Conservation (phyloP, 2,329 filamentous ascomycete species). For the Pseudogymnoascus sp. region DNA sequence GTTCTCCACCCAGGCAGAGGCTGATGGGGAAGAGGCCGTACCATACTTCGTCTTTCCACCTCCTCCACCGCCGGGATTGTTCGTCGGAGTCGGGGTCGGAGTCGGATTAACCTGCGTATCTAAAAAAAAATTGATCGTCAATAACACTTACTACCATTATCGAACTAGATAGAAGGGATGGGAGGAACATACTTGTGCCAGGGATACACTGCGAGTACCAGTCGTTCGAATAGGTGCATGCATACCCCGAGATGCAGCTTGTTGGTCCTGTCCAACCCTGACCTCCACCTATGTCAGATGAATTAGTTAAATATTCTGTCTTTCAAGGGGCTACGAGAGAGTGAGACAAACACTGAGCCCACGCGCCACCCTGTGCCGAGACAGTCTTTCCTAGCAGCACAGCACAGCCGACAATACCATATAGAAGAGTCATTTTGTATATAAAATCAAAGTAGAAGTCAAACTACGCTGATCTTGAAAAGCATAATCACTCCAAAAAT, state of each 20-base stretch:
- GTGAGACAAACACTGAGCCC: neutral
- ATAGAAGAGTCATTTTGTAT: neutral
- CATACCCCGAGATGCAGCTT: conserved; percentile 27
- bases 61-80: neutral
- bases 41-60: conserved; percentile 8
- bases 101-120: neutral
- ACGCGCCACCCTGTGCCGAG: neutral
- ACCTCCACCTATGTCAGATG: conserved; percentile 21
- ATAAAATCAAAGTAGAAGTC: neutral
- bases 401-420: neutral
- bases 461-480: neutral
- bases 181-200: conserved; percentile 15
- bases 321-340: neutral
- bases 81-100: neutral
- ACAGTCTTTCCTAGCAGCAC: neutral
- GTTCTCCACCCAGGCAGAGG: neutral
- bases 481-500: neutral
- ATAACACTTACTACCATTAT: neutral
- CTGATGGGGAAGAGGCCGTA: neutral
- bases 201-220: conserved; percentile 30
- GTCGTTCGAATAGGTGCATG: conserved; percentile 22
- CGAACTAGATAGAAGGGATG: neutral
- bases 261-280: conserved; percentile 25
- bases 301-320: neutral
- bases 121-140: too few species aligned